Evolutionary conservation across 2,329 filamentous ascomycete species (phyloP).

Genomic region (Colletotrichum magnum): DNA sequence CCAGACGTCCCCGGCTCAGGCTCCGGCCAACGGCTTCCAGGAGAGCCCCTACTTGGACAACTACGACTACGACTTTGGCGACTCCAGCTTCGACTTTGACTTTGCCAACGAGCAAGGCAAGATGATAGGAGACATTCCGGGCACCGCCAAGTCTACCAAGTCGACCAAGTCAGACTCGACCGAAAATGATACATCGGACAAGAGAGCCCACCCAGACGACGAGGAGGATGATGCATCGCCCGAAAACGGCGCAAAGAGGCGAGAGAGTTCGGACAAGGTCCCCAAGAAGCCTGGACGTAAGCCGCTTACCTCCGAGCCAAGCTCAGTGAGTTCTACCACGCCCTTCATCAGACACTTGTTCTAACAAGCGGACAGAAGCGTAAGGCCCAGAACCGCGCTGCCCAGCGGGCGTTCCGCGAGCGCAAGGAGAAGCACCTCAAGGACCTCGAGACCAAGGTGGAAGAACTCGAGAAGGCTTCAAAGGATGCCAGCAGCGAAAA

Average conservation of each 20-base stretch:
- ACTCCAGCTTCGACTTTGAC: conserved; percentile 84
- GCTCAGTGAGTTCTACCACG: conserved; percentile 77
- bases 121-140: conserved; percentile 84
- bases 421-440: conserved; percentile 94
- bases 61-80: conserved; percentile 84
- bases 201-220: conserved; percentile 80
- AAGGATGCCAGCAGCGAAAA: conserved; percentile 90
- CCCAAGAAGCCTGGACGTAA: conserved; percentile 98
- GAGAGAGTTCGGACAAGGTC: conserved; percentile 86
- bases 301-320: conserved; percentile 94
- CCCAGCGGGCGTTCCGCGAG: conserved; percentile 93
- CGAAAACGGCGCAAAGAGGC: conserved; percentile 73
- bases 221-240: conserved; percentile 73
- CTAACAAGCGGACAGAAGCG: conserved; percentile 74
- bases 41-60: conserved; percentile 86
- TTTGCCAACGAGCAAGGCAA: conserved; percentile 64
- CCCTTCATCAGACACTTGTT: background rate
- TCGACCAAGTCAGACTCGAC: conserved; percentile 65
- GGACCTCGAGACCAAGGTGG: conserved; percentile 84
- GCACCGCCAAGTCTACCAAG: conserved; percentile 67
- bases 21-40: conserved; percentile 68
- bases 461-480: conserved; percentile 85
- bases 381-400: conserved; percentile 95
- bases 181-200: conserved; percentile 74
- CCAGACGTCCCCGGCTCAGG: conserved; percentile 63